phyloP scores from a whole-genome alignment of 176 grass and related monocot species.

The Carex parvula region DNA sequence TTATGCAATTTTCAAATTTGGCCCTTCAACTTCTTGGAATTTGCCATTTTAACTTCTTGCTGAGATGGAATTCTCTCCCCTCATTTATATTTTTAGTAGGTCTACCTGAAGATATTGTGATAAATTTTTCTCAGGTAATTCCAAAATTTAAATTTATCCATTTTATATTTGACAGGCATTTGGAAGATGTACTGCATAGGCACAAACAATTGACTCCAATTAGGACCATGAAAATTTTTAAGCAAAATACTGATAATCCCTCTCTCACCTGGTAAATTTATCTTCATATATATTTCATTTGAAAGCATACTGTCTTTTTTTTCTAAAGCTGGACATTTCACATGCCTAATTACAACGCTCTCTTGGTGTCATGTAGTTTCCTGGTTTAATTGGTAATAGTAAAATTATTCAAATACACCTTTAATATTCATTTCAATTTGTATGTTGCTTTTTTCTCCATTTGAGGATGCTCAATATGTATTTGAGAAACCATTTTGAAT shows the following conservation, averaged over 20 bases:
- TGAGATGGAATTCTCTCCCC: background rate
- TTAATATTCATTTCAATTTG: background rate
- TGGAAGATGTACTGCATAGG: background rate
- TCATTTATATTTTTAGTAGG: background rate
- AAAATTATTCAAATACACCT: background rate
- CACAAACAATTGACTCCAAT: too few species aligned
- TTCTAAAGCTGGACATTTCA: background rate
- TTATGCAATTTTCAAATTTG: background rate
- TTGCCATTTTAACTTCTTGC: background rate
- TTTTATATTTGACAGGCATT: constrained; percentile 8
- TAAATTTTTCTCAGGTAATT: background rate
- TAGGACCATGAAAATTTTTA: too few species aligned
- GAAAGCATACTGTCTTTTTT: background rate
- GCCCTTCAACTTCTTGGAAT: background rate
- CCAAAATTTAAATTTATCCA: constrained; percentile 6
- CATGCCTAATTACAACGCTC: background rate
- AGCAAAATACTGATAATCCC: background rate
- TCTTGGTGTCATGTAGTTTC: background rate
- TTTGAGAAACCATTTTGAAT: background rate
- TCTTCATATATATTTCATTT: background rate
- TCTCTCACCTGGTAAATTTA: background rate
- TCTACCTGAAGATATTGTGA: background rate
- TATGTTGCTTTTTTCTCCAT: background rate
- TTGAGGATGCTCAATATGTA: background rate
- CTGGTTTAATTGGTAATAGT: background rate